Evolutionary conservation across 2,329 filamentous ascomycete genomes (phyloP).

Genomic region (Cercospora nicotianae): DNA sequence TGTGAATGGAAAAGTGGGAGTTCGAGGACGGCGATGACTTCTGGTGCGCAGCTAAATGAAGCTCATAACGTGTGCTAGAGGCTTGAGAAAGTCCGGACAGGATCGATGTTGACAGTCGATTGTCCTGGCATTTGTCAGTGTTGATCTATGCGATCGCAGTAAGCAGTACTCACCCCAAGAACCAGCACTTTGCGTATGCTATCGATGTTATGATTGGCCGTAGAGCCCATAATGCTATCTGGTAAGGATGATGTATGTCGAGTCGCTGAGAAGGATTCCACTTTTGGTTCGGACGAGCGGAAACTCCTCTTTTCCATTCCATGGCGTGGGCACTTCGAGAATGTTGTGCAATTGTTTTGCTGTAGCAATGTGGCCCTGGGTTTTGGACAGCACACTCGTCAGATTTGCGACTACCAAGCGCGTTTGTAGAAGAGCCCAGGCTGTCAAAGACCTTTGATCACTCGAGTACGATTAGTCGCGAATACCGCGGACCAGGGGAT

Average conservation of each 20-base stretch:
- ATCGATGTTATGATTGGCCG: not conserved
- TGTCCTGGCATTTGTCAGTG: conserved; percentile 23
- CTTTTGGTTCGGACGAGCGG: conserved; percentile 20
- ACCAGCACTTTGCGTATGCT: conserved; percentile 22
- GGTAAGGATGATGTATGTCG: not conserved
- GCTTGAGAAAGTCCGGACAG: conserved; percentile 10
- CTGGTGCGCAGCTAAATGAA: conserved; percentile 22
- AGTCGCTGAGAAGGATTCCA: not conserved
- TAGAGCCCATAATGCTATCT: conserved; percentile 1
- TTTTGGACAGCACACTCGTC: not conserved
- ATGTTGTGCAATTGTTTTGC: not conserved
- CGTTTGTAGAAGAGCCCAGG: too few relatives aligned
- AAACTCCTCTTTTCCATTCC: conserved; percentile 12
- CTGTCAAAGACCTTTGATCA: not conserved
- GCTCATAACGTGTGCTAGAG: not conserved
- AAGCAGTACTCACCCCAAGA: conserved; percentile 23
- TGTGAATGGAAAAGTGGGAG: conserved; percentile 20
- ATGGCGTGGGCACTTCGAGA: not conserved
- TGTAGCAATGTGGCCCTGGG: not conserved
- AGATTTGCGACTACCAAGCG: too few relatives aligned
- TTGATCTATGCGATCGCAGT: not conserved
- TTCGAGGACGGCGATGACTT: not conserved
- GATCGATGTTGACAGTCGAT: conserved; percentile 25
- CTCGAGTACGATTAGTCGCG: not conserved
- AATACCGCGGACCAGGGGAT: not conserved